phyloP scores from a whole-genome alignment of 331 rosid genomes.

The Arachis monticola region DNA sequence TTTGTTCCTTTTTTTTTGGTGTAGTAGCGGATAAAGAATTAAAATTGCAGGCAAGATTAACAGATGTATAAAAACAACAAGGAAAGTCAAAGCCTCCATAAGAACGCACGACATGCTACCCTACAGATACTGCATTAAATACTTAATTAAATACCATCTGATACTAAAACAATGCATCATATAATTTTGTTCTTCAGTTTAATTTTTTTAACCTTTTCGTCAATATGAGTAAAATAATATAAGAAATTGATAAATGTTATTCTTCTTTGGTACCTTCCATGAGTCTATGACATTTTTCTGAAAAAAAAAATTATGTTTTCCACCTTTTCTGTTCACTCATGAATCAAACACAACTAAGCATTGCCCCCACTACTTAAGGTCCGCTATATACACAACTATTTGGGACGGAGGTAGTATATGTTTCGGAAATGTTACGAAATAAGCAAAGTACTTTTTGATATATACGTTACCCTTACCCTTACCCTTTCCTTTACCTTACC shows the following conservation, averaged over 20 bases:
- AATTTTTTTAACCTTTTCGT: not conserved
- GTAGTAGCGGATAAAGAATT: not conserved
- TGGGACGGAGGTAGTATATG: not conserved
- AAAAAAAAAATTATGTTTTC: not conserved
- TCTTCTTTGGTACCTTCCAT: not conserved
- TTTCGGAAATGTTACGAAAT: not conserved
- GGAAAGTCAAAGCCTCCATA: constrained; percentile 3
- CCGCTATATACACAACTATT: not conserved
- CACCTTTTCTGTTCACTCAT: not conserved
- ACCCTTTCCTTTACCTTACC: not conserved
- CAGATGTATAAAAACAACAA: constrained; percentile 7
- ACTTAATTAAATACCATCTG: not conserved
- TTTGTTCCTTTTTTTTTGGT: not conserved
- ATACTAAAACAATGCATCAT: not conserved
- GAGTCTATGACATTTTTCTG: not conserved
- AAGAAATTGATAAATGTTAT: constrained; percentile 13
- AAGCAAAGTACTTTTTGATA: not conserved
- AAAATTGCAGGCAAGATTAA: not conserved
- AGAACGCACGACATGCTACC: not conserved
- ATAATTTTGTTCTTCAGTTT: not conserved
- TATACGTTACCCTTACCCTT: not conserved
- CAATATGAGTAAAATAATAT: constrained; percentile 2
- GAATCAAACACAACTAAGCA: not conserved
- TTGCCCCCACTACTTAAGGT: too few species aligned
- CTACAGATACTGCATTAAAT: constrained; percentile 17